Evolutionary conservation across 169 alveolate species (phyloP).

Genomic region (Cryptosporidium xiaoi): DNA sequence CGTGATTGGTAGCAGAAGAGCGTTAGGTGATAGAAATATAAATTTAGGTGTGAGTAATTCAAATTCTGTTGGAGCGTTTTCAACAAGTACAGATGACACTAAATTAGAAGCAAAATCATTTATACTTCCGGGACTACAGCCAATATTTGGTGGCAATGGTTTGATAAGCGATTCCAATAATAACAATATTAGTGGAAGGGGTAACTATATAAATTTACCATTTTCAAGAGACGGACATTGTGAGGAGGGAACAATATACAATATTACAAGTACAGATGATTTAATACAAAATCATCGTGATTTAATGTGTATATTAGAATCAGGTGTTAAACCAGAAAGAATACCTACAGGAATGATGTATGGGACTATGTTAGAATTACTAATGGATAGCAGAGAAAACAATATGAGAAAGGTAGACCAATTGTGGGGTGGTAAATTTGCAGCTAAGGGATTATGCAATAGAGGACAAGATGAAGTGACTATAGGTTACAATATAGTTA

Average conservation of each 20-base stretch:
- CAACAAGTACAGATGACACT: conserved; percentile 13
- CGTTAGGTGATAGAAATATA: conserved; percentile 13
- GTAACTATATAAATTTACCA: conserved; percentile 26
- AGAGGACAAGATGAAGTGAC: conserved; percentile 36
- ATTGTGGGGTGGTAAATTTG: conserved; percentile 69
- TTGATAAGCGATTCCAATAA: too few species aligned
- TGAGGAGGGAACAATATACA: conserved; percentile 68
- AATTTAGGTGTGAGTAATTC: neutral
- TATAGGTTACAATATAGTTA: conserved; percentile 62
- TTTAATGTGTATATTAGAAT: conserved; percentile 62
- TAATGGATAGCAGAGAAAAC: conserved; percentile 27
- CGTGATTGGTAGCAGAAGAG: neutral
- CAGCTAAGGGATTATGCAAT: conserved; percentile 46
- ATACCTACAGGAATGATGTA: conserved; percentile 66
- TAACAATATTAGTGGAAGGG: conserved; percentile 3
- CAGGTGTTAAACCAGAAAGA: conserved; percentile 36
- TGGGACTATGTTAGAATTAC: conserved; percentile 56
- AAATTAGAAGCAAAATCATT: conserved; percentile 32
- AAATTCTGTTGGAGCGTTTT: conserved; percentile 1
- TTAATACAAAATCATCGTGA: conserved; percentile 46
- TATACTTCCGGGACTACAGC: conserved; percentile 10
- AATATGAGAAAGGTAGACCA: conserved; percentile 28
- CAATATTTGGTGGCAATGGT: conserved; percentile 44
- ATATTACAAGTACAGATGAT: conserved; percentile 53
- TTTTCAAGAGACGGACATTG: conserved; percentile 73